Base-by-base conservation (phyloP, 495 filamentous ascomycete species). In the Xylaria cubensis region DNA sequence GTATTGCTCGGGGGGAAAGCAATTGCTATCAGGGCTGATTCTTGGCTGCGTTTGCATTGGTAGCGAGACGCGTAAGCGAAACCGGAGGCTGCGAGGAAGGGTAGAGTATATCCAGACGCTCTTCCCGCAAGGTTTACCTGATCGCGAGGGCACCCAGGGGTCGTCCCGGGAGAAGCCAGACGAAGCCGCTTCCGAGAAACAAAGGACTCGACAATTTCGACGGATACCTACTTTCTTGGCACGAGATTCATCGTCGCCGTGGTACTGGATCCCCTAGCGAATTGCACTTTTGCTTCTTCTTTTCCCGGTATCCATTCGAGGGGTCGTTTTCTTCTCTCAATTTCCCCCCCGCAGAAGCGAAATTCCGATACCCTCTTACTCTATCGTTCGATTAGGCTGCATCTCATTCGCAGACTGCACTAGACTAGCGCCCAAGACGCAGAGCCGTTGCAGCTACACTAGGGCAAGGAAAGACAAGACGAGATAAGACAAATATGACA, bases 401-500 rank as follows among this genome's bases (percentile, higher is more conserved):
- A 58, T n/a, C 66, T 12, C 17, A 69, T 69, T 58, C 56, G 58
- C 53, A 44, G 53, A 13, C 66, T 39, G 64, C 7, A 19, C 46
- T 1, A 10, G n/a, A 55, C 24, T 44, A 63, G 46, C 34, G 15
- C 19, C 21, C 21, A 64, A 58, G 21, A 56, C 50, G 50, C 50
- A 24, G 34, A 50, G 44, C 19, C 7, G 10, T 17, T 34, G 4
- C 15, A 3, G 44, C 13, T 17, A 19, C 15, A 24, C 5, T 6
- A 19, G 58, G 58, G 59, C 21, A n/a, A 15, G 24, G 66, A 61
- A 36, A 42, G 56, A n/a, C 1, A 32, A 29, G 26, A 39, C 36
- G 6, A 46, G 32, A 55, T 55, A 64, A 50, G 48, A 21, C 19
- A 56, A 26, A 44, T 17, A 78, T 78, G 76, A 41, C 76, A 26